Evolutionary conservation across 108 stramenopile species (phyloP).

Genomic region (Parmales sp.): DNA sequence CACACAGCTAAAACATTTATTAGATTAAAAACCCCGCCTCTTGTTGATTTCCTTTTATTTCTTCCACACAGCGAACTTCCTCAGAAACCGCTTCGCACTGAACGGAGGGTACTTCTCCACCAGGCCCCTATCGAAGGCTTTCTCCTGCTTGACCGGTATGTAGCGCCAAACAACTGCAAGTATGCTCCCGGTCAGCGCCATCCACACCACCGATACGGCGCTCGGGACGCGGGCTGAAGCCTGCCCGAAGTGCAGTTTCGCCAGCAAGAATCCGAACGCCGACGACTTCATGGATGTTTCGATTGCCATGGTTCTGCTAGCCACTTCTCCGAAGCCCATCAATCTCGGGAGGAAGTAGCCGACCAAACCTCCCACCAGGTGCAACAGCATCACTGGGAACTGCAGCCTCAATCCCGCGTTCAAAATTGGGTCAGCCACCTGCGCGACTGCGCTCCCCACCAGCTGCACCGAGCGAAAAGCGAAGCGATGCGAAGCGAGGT

Average conservation of each 20-base stretch:
- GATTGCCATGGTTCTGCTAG: constrained; percentile 94
- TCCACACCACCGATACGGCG: constrained; percentile 95
- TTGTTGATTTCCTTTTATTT: background rate
- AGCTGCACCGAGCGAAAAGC: too few relatives aligned
- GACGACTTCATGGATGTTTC: constrained; percentile 96
- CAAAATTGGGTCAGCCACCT: constrained; percentile 73
- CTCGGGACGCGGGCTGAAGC: constrained; percentile 87
- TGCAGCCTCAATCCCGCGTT: constrained; percentile 71
- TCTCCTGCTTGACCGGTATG: constrained; percentile 62
- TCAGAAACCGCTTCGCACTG: constrained; percentile 8
- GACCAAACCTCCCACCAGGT: constrained; percentile 83
- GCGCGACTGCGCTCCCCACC: constrained; percentile 89
- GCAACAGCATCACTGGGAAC: constrained; percentile 79
- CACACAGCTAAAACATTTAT: too few relatives aligned
- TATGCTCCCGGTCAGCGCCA: constrained; percentile 86
- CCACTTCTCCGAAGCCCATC: constrained; percentile 78
- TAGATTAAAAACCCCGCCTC: too few relatives aligned
- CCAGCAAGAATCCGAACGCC: constrained; percentile 92
- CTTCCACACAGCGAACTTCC: constrained; percentile 14
- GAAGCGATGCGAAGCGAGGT: too few relatives aligned
- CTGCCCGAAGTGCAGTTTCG: constrained; percentile 91
- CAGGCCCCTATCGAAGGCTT: constrained; percentile 12
- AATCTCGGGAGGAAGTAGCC: constrained; percentile 72
- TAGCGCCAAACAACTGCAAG: constrained; percentile 90
- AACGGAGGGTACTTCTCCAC: constrained; percentile 31